Evolutionary conservation across 2,329 filamentous ascomycete genomes (phyloP).

Genomic region (Scedosporium dehoogii): DNA sequence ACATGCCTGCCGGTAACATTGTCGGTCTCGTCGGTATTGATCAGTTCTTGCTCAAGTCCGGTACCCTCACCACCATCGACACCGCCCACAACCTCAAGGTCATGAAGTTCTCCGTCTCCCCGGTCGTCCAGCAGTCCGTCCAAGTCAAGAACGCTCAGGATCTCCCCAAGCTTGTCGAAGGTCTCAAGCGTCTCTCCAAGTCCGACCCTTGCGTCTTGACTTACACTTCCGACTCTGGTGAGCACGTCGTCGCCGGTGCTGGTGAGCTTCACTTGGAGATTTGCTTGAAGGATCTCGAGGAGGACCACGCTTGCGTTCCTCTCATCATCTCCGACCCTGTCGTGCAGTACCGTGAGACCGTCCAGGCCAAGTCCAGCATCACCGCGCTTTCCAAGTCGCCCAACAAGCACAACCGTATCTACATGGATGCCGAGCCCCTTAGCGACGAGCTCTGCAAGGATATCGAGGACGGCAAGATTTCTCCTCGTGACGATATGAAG

Average conservation of each 20-base stretch:
- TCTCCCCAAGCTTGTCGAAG: conserved; percentile 98
- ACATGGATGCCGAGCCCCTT: conserved; percentile 85
- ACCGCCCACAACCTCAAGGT: conserved; percentile 99
- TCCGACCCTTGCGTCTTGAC: conserved; percentile 98
- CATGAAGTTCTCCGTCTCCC: conserved; percentile 99
- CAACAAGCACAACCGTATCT: conserved; percentile 99
- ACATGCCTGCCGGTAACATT: conserved; percentile 99
- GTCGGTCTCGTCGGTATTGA: conserved; percentile 98
- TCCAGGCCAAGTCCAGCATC: conserved; percentile 75
- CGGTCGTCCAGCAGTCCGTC: conserved; percentile 96
- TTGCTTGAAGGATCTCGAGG: conserved; percentile 99
- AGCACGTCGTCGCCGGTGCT: conserved; percentile 98
- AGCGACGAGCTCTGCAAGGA: conserved; percentile 82
- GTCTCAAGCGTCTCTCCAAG: conserved; percentile 99
- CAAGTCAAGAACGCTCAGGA: conserved; percentile 99
- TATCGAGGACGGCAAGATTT: conserved; percentile 88
- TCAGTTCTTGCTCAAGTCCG: conserved; percentile 99
- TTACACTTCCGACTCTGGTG: conserved; percentile 80
- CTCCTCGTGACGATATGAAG: conserved; percentile 98
- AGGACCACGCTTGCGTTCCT: conserved; percentile 97
- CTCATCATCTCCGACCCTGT: conserved; percentile 97
- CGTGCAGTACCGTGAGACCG: conserved; percentile 97
- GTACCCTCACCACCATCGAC: conserved; percentile 95
- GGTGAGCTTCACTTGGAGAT: conserved; percentile 99
- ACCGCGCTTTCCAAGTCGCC: conserved; percentile 98